Evolutionary conservation across 768 basidiomycete species (phyloP).

Genomic region (Hericium coralloides): DNA sequence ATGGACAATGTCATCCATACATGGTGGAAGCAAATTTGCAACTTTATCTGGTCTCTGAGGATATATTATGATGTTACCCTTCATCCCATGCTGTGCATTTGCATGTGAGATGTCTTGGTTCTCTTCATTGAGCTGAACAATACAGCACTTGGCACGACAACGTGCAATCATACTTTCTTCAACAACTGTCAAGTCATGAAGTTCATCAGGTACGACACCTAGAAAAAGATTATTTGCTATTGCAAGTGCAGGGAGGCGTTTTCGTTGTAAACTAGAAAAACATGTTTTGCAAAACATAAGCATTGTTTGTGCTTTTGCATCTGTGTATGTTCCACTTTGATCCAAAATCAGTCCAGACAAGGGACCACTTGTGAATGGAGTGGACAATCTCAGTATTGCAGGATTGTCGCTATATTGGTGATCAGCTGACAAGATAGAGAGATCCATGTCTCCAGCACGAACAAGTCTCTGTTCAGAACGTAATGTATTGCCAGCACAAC

Average conservation of each 20-base stretch:
- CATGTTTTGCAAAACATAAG: constrained; percentile 10
- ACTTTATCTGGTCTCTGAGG: constrained; percentile 26
- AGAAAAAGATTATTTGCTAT: constrained; percentile 26
- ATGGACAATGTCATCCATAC: constrained; percentile 24
- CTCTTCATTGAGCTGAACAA: not conserved
- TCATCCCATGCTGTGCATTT: constrained; percentile 23
- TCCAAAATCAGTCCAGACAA: not conserved
- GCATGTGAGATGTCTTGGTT: not conserved
- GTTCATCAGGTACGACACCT: constrained; percentile 21
- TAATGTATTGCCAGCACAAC: not conserved
- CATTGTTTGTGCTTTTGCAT: not conserved
- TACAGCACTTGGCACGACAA: constrained; percentile 22
- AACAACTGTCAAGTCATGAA: constrained; percentile 26
- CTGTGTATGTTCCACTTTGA: not conserved
- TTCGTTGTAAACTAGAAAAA: constrained; percentile 1
- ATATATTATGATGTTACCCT: constrained; percentile 33
- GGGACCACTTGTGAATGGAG: not conserved
- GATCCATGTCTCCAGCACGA: not conserved
- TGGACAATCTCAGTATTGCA: not conserved
- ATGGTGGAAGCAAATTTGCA: constrained; percentile 24
- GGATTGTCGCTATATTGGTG: not conserved
- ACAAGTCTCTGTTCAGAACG: not conserved
- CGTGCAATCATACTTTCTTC: constrained; percentile 32
- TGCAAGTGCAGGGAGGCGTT: constrained; percentile 19
- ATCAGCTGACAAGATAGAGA: not conserved